Evolutionary conservation across 2,329 filamentous ascomycete genomes (phyloP), one percentile per base, ranked within the genome.

Genomic region (Colletotrichum sp.): DNA sequence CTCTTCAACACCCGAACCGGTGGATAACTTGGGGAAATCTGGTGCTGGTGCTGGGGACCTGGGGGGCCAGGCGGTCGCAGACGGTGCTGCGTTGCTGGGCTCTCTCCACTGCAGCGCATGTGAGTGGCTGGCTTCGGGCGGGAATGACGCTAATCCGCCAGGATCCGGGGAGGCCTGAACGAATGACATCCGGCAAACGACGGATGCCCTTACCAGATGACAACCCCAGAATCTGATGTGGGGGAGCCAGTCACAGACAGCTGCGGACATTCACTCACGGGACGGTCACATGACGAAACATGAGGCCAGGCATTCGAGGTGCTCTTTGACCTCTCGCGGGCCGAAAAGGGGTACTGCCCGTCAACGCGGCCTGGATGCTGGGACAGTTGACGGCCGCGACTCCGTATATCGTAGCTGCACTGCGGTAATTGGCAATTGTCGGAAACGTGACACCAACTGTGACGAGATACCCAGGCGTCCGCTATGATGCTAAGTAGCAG

Each of bases 11-110:
- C 72, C 72, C 72, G 72, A 74, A 71, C 62, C 62, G 72, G 72
- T 74, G 68, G 72, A 67, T 71, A 74, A 58, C 62, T 74, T 74
- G 72, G 72, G 72, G 72, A 71, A 74, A 70, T 63, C 63, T 71
- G 51, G 51, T 21, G 13, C 38, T 43, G 13, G 13, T 55, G 43
- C 43, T 47, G 43, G 43, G 43, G 36, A 38, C 36, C 43, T 47
- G n/a, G 43, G 43, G 38, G 43, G 21, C 43, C n/a, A 51, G 43
- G 43, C 43, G 43, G 43, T 51, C 43, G 43, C 43, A 51, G 43
- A 24, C 31, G 38, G 36, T 33, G 68, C 54, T 51, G 43, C 43
- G 18, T 55, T 24, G 58, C 70, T 63, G 15, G 51, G 66, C 57
- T 21, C 31, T 33, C 71, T 55, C 72, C 68, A 66, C 67, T 43